Evolutionary conservation across 1,139 yeast genomes (phyloP).

Genomic region (Oligophagozyma castellii): DNA sequence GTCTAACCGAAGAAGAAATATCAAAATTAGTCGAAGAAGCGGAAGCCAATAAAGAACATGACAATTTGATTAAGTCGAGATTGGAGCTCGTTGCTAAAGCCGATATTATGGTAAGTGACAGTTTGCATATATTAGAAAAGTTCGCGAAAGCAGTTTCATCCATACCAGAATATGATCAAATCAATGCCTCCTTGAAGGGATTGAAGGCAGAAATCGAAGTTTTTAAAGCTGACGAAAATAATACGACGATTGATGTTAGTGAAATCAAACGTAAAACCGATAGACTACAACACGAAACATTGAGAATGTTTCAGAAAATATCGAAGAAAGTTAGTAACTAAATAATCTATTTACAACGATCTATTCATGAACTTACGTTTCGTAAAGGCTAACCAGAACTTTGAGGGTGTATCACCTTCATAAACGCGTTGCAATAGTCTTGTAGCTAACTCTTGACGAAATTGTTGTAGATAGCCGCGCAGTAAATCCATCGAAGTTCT

Average conservation of each 20-base stretch:
- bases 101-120: constrained; percentile 42
- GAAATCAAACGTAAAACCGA: constrained; percentile 32
- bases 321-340: constrained; percentile 28
- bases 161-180: constrained; percentile 25
- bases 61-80: constrained; percentile 24
- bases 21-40: constrained; percentile 40
- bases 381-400: constrained; percentile 92
- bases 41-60: constrained; percentile 17
- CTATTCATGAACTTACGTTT: constrained; percentile 93
- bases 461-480: constrained; percentile 72
- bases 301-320: constrained; percentile 37
- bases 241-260: constrained; percentile 21
- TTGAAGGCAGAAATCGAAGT: constrained; percentile 24
- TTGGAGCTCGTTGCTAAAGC: constrained; percentile 31
- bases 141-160: constrained; percentile 30
- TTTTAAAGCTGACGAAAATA: constrained; percentile 32
- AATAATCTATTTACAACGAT: constrained; percentile 25
- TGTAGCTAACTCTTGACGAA: constrained; percentile 85
- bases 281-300: constrained; percentile 36
- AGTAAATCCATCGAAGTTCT: constrained; percentile 67
- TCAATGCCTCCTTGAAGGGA: constrained; percentile 16
- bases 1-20: constrained; percentile 52
- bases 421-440: constrained; percentile 69
- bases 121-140: constrained; percentile 36
- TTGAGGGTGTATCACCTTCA: constrained; percentile 42